Base-by-base conservation (phyloP, 169 alveolate genomes). In the Plasmodium sp. region DNA sequence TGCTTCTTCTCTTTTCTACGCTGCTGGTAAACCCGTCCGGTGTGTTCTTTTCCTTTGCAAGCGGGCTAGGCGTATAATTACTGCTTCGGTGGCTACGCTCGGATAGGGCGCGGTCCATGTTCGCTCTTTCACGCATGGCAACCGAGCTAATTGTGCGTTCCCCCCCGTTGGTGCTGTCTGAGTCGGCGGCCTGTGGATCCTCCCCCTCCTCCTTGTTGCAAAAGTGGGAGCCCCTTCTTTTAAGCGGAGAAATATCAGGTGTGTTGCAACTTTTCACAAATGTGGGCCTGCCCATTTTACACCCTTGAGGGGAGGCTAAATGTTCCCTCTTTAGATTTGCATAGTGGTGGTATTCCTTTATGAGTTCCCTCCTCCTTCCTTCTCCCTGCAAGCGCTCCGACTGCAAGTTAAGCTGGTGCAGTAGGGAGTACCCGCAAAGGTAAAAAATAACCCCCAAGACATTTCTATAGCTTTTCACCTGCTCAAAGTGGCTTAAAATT, bases 401-500 rank as follows among this genome's bases (percentile, higher is more conserved):
- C 43, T 92, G 82, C 22, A 45, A 39, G 75, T 82, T 72, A 27
- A 92, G 34, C 5, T 92, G 56, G 39, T 48, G 92, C 48, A 92
- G 54, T 14, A 92, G 45, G 1, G 83, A 6, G 36, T 92, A 73
- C 9, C 92, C 95, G 43, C 95, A 81, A 33, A 92, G 27, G 79
- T 92, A 92, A 58, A 81, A 92, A 72, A 92, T 81, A 0, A 39
- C 82, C 1, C 95, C 95, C 16, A 92, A 10, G 22, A 92, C 18
- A 83, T 92, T 81, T 92, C 75, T 71, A 9, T 92, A 82, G 71
- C 18, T 43, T 92, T 81, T 82, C n/a, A 92, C 54, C 75, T 81
- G 72, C 54, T 92, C 95, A 54, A 92, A 92, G 48, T 81, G 72
- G 6, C 31, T 79, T n/a, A 93, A 33, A 62, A 93, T 72, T 83